These are phyloP conservation scores for Ceratobasidium sp. DNA, from an alignment of 1,284 basidiomycete species.

Conservation along the genomic window DNA sequence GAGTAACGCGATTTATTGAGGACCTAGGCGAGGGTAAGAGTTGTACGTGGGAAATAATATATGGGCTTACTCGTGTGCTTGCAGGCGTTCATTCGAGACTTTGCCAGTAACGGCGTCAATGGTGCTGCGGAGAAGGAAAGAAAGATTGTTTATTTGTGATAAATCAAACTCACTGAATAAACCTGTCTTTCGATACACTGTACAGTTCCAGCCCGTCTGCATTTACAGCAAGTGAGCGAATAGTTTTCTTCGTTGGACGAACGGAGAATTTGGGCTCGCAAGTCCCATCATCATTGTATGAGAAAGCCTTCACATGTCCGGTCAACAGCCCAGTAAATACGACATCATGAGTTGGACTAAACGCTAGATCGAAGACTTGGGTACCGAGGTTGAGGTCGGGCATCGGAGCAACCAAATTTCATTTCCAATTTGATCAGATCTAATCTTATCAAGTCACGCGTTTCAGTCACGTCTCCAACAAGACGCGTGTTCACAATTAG, in stretches of 20 bases:
- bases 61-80: constrained; percentile 82
- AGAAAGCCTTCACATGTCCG: constrained; percentile 64
- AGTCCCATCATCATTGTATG: constrained; percentile 73
- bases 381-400: constrained; percentile 78
- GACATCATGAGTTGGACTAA: constrained; percentile 78
- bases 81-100: constrained; percentile 70
- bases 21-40: constrained; percentile 64
- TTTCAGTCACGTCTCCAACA: constrained; percentile 26
- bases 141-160: neutral
- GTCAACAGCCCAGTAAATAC: constrained; percentile 74
- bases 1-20: constrained; percentile 85
- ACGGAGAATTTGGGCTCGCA: constrained; percentile 68
- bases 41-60: constrained; percentile 39
- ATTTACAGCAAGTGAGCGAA: constrained; percentile 76
- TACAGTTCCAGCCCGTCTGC: constrained; percentile 76
- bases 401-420: constrained; percentile 60
- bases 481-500: constrained; percentile 26
- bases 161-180: constrained; percentile 74
- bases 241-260: constrained; percentile 79
- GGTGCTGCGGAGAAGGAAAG: constrained; percentile 62
- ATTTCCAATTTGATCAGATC: constrained; percentile 27
- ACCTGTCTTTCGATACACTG: constrained; percentile 86
- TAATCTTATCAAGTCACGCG: constrained; percentile 25
- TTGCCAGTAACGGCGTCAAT: constrained; percentile 77
- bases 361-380: constrained; percentile 90